A percentile compares a stretch with the other conserved stretches of the same genome.
These are phyloP conservation scores for Blastocrithidia nonstop DNA, from an alignment of 208 protist genomes.

Conservation along the genomic window DNA sequence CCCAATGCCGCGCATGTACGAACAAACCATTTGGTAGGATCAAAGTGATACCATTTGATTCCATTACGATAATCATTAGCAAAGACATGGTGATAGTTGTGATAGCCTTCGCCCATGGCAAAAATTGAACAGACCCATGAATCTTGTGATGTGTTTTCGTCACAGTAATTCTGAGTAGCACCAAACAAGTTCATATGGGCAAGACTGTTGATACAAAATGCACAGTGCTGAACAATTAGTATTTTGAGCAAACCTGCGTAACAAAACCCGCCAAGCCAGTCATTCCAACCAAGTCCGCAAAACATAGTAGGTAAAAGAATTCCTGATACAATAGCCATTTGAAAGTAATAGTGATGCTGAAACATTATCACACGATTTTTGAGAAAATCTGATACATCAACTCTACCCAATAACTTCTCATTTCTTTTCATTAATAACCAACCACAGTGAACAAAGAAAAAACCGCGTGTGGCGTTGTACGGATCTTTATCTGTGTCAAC, in stretches of 20 bases:
- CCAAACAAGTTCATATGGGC: conserved; percentile 69
- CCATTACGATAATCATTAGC: conserved; percentile 85
- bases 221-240: conserved; percentile 78
- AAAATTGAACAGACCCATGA: conserved; percentile 63
- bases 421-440: conserved; percentile 90
- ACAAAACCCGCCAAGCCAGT: conserved; percentile 77
- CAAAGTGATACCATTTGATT: conserved; percentile 82
- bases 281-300: conserved; percentile 66
- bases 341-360: conserved; percentile 79
- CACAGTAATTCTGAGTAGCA: conserved; percentile 60
- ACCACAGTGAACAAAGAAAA: conserved; percentile 82
- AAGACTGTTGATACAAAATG: conserved; percentile 87
- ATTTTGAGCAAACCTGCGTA: conserved; percentile 63
- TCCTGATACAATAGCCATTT: conserved; percentile 65
- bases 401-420: conserved; percentile 54
- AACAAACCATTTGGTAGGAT: conserved; percentile 86
- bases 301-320: conserved; percentile 76
- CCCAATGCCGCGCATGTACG: conserved; percentile 32
- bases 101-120: conserved; percentile 85
- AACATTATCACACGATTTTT: conserved; percentile 73
- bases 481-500: conserved; percentile 85
- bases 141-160: conserved; percentile 71
- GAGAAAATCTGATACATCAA: conserved; percentile 77
- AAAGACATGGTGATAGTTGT: conserved; percentile 91
- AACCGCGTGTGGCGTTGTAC: conserved; percentile 80